A percentile compares a stretch with the other conserved stretches of the same genome.
Evolutionary conservation across 441 rosid genomes (phyloP).

Genomic region (Adansonia madagascariensis): DNA sequence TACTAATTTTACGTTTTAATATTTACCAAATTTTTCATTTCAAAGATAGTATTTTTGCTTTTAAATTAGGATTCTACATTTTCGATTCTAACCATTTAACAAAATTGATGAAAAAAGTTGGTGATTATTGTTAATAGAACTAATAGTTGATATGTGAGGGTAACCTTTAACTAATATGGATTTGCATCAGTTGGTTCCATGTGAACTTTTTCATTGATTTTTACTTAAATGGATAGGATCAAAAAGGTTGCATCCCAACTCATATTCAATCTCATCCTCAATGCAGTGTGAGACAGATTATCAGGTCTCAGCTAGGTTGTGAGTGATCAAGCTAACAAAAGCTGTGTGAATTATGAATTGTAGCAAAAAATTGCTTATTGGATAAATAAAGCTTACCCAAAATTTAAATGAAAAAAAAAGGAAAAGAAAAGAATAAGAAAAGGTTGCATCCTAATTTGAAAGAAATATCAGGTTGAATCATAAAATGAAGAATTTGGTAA

Average conservation of each 20-base stretch:
- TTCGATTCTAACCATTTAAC: background rate
- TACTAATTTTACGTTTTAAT: background rate
- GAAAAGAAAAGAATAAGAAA: too few species aligned
- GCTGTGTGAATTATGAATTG: too few species aligned
- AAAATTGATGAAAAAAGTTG: slow-evolving; percentile 1
- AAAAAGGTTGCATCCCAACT: background rate
- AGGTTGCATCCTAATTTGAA: too few species aligned
- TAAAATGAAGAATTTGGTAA: slow-evolving; percentile 15
- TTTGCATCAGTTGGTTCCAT: background rate
- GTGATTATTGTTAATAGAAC: background rate
- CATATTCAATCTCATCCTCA: too few species aligned
- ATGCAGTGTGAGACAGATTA: too few species aligned
- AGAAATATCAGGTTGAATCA: background rate
- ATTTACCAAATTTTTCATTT: background rate
- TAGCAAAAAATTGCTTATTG: too few species aligned
- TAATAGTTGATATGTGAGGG: background rate
- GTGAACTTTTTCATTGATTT: background rate
- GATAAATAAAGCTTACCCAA: too few species aligned
- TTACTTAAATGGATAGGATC: background rate
- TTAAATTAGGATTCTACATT: background rate
- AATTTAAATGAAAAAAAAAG: too few species aligned
- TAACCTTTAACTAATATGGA: background rate
- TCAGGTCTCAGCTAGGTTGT: too few species aligned
- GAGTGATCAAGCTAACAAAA: too few species aligned
- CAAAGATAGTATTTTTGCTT: background rate